A percentile compares a stretch with the other conserved stretches of the same genome.
These are phyloP conservation scores for Suillus subalutaceus DNA, from an alignment of 768 basidiomycete species.

Conservation along the genomic window DNA sequence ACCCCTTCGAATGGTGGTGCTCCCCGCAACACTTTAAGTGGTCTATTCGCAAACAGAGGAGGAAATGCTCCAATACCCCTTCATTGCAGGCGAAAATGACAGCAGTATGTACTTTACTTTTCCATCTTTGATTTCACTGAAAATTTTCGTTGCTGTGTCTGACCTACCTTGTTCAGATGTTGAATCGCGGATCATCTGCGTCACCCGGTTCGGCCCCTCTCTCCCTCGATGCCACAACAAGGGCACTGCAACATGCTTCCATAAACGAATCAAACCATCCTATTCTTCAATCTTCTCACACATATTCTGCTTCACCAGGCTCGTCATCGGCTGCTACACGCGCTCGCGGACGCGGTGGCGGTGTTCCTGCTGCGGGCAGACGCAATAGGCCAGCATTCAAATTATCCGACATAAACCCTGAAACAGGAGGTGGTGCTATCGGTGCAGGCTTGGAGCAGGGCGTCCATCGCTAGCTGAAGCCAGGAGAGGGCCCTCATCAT, in stretches of 20 bases:
- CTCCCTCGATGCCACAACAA: conserved; percentile 44
- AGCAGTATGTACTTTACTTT: conserved; percentile 54
- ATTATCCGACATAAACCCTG: conserved; percentile 62
- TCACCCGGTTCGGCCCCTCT: conserved; percentile 28
- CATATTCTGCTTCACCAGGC: conserved; percentile 37
- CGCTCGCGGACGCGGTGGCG: conserved; percentile 31
- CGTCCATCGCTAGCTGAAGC: conserved; percentile 53
- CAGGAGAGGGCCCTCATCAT: conserved; percentile 41
- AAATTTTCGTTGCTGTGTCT: conserved; percentile 20
- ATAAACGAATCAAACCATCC: conserved; percentile 32
- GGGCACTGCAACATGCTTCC: conserved; percentile 42
- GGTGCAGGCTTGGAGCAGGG: conserved; percentile 72
- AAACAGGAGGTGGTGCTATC: conserved; percentile 54
- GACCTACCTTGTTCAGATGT: conserved; percentile 42
- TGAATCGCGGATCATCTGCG: conserved; percentile 40
- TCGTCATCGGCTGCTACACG: conserved; percentile 7
- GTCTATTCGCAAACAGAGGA: conserved; percentile 47
- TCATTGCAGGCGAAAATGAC: conserved; percentile 93
- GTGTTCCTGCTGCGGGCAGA: conserved; percentile 41
- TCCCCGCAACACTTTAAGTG: conserved; percentile 35
- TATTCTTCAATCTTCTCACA: conserved; percentile 36
- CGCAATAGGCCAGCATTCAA: conserved; percentile 59
- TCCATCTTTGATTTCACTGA: not conserved
- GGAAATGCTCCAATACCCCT: conserved; percentile 80
- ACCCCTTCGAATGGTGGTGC: conserved; percentile 21